phyloP scores from a whole-genome alignment of 1,284 basidiomycete genomes.

The Fomes fomentarius region DNA sequence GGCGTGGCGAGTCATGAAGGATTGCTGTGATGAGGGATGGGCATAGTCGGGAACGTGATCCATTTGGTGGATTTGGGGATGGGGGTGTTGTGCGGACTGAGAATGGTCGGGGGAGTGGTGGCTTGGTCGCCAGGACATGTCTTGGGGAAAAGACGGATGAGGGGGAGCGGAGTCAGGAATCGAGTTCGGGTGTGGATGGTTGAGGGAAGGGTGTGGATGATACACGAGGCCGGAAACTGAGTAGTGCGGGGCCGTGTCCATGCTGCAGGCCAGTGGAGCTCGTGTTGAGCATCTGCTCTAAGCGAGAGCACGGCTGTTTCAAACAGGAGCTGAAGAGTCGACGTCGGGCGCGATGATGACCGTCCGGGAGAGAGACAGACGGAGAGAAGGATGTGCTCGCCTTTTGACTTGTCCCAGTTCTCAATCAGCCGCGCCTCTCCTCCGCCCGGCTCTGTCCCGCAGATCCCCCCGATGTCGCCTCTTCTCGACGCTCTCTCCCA shows the following conservation, averaged over 20 bases:
- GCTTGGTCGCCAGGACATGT: slow-evolving; percentile 28
- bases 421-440: slow-evolving; percentile 20
- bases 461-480: slow-evolving; percentile 22
- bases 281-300: slow-evolving; percentile 20
- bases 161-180: slow-evolving; percentile 23
- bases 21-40: slow-evolving; percentile 33
- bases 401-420: slow-evolving; percentile 23
- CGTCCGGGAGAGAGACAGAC: slow-evolving; percentile 23
- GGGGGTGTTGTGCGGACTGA: slow-evolving; percentile 25
- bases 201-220: slow-evolving; percentile 25
- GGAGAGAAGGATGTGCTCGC: slow-evolving; percentile 12
- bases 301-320: slow-evolving; percentile 5
- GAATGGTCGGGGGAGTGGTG: slow-evolving; percentile 22
- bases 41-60: slow-evolving; percentile 39
- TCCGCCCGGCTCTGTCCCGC: slow-evolving; percentile 14
- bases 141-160: slow-evolving; percentile 17
- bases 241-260: slow-evolving; percentile 31
- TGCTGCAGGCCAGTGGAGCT: slow-evolving; percentile 20
- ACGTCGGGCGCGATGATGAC: slow-evolving; percentile 22
- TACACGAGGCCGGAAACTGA: slow-evolving; percentile 30
- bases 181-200: slow-evolving; percentile 20
- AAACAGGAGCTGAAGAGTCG: neutral
- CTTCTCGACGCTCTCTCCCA: neutral
- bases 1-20: slow-evolving; percentile 35
- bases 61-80: slow-evolving; percentile 38